Evolutionary conservation across 2,329 filamentous ascomycete species (phyloP).

Genomic region (Ascosphaera aggregata): DNA sequence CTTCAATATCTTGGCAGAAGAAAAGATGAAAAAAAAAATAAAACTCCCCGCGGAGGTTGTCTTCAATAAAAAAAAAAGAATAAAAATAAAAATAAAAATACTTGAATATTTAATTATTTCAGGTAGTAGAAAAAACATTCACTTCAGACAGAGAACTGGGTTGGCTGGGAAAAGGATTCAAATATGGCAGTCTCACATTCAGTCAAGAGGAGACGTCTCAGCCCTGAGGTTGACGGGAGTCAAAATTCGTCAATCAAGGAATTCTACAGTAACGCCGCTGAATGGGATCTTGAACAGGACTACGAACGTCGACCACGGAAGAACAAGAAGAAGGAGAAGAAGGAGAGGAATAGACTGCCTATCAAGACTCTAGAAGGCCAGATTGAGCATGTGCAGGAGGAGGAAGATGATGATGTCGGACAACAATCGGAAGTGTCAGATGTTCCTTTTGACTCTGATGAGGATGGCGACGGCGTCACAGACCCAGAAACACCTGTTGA

Average conservation of each 20-base stretch:
- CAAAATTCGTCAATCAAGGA: slow-evolving; percentile 17
- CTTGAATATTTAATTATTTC: too few species aligned
- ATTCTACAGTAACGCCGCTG: slow-evolving; percentile 51
- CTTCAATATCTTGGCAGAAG: too few species aligned
- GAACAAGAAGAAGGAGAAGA: slow-evolving; percentile 43
- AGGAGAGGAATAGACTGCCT: slow-evolving; percentile 50
- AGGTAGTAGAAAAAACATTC: slow-evolving; percentile 2
- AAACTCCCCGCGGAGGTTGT: too few species aligned
- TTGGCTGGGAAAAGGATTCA: too few species aligned
- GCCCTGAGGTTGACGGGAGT: slow-evolving; percentile 20
- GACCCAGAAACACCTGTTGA: slow-evolving; percentile 20
- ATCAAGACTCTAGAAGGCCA: slow-evolving; percentile 67
- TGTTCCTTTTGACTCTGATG: slow-evolving; percentile 37
- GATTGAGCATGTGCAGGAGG: slow-evolving; percentile 35
- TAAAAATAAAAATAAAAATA: too few species aligned
- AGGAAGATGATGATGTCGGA: slow-evolving; percentile 11
- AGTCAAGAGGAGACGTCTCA: slow-evolving; percentile 27
- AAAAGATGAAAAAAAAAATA: too few species aligned
- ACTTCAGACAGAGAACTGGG: too few species aligned
- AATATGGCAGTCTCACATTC: slow-evolving; percentile 24
- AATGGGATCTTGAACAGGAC: slow-evolving; percentile 80
- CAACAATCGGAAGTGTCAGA: slow-evolving; percentile 28
- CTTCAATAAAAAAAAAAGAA: too few species aligned
- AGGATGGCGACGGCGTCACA: slow-evolving; percentile 23
- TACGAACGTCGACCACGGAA: slow-evolving; percentile 68